phyloP scores from a whole-genome alignment of 1,284 basidiomycete species.

The Cryptococcus amylolentus region DNA sequence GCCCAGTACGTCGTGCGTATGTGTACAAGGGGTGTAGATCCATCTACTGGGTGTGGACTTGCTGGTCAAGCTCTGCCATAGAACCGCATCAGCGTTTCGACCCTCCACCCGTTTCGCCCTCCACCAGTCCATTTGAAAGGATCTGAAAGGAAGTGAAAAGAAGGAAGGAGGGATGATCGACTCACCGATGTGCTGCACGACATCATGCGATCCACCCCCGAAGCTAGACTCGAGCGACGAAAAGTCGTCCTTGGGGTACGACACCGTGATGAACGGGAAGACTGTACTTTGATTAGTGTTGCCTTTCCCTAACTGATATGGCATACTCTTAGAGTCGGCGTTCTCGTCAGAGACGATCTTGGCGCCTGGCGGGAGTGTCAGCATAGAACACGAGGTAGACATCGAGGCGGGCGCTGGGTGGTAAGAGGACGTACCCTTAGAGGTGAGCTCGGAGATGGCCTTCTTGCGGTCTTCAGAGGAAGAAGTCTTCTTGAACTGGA shows the following conservation, averaged over 20 bases:
- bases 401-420: constrained; percentile 21
- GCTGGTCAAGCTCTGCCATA: neutral
- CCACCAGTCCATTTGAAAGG: too few species aligned
- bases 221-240: constrained; percentile 26
- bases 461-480: constrained; percentile 31
- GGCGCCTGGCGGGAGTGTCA: constrained; percentile 17
- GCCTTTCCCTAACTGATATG: neutral
- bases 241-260: constrained; percentile 28
- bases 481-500: constrained; percentile 40
- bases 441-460: constrained; percentile 27
- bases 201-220: constrained; percentile 20
- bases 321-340: constrained; percentile 32
- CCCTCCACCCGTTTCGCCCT: too few species aligned
- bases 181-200: constrained; percentile 39
- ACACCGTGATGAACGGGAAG: constrained; percentile 37
- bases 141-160: too few species aligned
- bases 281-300: constrained; percentile 18
- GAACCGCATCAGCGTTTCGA: neutral
- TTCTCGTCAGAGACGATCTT: constrained; percentile 35
- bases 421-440: constrained; percentile 18
- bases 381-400: constrained; percentile 13
- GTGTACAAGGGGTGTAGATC: too few species aligned
- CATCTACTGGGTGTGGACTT: neutral
- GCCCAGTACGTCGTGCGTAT: too few species aligned
- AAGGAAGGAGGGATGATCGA: neutral